Evolutionary conservation across 2,329 filamentous ascomycete species (phyloP).

Genomic region (Calycina herbarum): DNA sequence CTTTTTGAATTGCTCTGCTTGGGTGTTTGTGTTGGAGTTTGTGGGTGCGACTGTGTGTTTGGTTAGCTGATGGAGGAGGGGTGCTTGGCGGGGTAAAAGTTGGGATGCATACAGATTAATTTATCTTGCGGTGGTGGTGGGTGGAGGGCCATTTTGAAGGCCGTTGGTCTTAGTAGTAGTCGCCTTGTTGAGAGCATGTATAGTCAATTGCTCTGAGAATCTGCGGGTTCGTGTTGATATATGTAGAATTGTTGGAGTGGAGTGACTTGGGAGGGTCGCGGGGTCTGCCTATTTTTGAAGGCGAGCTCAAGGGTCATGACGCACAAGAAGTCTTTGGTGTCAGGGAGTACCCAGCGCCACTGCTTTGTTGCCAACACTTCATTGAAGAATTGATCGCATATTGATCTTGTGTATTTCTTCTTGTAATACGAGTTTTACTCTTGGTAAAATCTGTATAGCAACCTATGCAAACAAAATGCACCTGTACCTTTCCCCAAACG

Average conservation of each 20-base stretch:
- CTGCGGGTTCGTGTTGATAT: neutral
- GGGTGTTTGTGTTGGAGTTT: conserved; percentile 54
- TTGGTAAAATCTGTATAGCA: neutral
- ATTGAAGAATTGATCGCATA: neutral
- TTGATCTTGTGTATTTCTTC: neutral
- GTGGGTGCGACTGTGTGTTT: conserved; percentile 59
- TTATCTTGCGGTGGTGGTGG: conserved; percentile 30
- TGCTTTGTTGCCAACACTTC: neutral
- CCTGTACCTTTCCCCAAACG: neutral
- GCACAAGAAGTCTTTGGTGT: neutral
- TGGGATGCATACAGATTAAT: conserved; percentile 34
- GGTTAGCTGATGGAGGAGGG: neutral
- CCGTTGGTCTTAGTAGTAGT: conserved; percentile 21
- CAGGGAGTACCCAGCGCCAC: neutral
- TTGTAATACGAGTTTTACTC: neutral
- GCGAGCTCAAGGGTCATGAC: neutral
- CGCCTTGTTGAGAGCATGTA: conserved; percentile 26
- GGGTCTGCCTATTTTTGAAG: neutral
- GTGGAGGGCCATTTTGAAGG: conserved; percentile 34
- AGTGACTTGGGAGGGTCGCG: neutral
- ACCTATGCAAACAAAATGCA: neutral
- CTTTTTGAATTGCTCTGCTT: conserved; percentile 75
- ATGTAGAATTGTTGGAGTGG: conserved; percentile 2
- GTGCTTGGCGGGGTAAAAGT: conserved; percentile 8
- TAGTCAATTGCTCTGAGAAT: neutral